Percentiles rank a stretch among this genome's conserved stretches.
phyloP scores from a whole-genome alignment of 1,284 basidiomycete genomes.

The Fomes fomentarius region DNA sequence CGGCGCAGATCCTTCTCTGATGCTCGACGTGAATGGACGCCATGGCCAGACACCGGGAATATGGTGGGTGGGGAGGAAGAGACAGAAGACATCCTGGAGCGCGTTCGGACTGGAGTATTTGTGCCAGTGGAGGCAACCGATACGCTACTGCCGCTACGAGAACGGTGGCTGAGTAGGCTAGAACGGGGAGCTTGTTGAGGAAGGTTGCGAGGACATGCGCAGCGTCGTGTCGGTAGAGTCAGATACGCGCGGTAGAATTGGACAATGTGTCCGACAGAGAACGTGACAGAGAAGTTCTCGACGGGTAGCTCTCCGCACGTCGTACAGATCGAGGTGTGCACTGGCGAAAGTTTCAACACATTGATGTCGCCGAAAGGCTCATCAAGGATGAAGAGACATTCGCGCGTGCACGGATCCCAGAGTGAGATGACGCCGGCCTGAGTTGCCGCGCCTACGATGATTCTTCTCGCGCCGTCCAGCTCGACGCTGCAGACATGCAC shows the following conservation, averaged over 20 bases:
- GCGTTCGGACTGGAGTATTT: constrained; percentile 47
- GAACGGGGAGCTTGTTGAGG: constrained; percentile 44
- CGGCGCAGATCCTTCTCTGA: constrained; percentile 69
- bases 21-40: constrained; percentile 68
- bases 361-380: constrained; percentile 58
- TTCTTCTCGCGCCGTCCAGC: constrained; percentile 49
- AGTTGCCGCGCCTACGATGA: constrained; percentile 65
- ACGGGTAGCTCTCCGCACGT: constrained; percentile 68
- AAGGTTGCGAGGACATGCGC: constrained; percentile 61
- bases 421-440: constrained; percentile 69
- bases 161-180: constrained; percentile 48
- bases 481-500: constrained; percentile 56
- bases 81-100: constrained; percentile 45
- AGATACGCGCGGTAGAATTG: constrained; percentile 64
- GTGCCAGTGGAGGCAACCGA: constrained; percentile 47
- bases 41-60: constrained; percentile 80
- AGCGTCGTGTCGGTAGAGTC: constrained; percentile 61
- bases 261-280: constrained; percentile 64
- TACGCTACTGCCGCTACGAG: constrained; percentile 60
- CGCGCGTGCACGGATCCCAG: constrained; percentile 65
- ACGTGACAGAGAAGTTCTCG: constrained; percentile 63
- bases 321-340: constrained; percentile 56
- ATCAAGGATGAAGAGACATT: constrained; percentile 62
- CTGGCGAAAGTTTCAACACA: constrained; percentile 54
- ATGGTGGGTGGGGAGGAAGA: constrained; percentile 44